These are phyloP conservation scores for Astragalus glycyphyllos DNA, from an alignment of 306 rosid genomes.

Conservation along the genomic window DNA sequence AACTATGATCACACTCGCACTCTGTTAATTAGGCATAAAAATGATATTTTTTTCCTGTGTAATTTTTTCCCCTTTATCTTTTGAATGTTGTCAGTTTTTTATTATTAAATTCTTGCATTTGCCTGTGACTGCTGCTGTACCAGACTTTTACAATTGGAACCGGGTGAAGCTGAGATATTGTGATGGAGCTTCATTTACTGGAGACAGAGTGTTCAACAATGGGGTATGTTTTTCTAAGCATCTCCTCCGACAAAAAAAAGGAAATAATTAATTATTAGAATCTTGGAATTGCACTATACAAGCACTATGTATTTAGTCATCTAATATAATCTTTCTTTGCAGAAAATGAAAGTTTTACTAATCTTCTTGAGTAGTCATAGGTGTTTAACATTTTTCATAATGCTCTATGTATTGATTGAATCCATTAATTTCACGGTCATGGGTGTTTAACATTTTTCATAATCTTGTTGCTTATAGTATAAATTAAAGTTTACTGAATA, in stretches of 20 bases:
- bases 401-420: too few relatives aligned
- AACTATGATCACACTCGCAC: neutral
- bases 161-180: constrained; percentile 94
- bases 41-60: neutral
- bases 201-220: constrained; percentile 62
- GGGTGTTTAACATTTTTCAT: neutral
- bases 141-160: constrained; percentile 99
- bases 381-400: too few relatives aligned
- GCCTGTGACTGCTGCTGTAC: constrained; percentile 35
- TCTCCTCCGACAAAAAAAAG: neutral
- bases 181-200: constrained; percentile 94
- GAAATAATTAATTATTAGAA: neutral
- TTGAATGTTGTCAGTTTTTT: neutral
- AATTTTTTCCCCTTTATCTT: neutral
- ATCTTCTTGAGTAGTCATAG: too few relatives aligned
- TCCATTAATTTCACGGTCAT: neutral
- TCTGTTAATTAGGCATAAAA: neutral
- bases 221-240: constrained; percentile 63
- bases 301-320: neutral
- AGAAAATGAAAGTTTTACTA: too few relatives aligned
- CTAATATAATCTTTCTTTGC: too few relatives aligned
- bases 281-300: neutral
- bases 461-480: neutral
- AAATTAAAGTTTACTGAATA: constrained; percentile 17
- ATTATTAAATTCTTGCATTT: constrained; percentile 6